Evolutionary conservation across 768 basidiomycete species (phyloP).

Genomic region (Termitomyces heimii): DNA sequence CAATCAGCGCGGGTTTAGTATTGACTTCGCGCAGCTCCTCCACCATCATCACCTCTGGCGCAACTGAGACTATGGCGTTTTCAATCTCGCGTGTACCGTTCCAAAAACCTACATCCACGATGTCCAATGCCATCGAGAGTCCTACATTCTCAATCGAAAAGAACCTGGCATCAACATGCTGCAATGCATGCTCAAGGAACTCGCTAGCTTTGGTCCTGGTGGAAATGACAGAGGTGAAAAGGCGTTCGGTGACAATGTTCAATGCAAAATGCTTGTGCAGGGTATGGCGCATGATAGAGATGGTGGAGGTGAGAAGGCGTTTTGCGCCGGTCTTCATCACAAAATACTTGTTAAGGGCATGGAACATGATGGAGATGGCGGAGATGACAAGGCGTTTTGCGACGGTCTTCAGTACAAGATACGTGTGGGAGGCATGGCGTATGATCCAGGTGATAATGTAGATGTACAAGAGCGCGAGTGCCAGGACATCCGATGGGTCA

Average conservation of each 20-base stretch:
- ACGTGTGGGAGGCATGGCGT: not conserved
- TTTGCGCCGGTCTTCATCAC: not conserved
- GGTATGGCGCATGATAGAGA: too few species aligned
- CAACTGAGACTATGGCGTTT: not conserved
- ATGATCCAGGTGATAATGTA: not conserved
- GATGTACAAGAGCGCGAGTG: not conserved
- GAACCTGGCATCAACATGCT: not conserved
- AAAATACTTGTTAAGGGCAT: not conserved
- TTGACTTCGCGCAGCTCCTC: not conserved
- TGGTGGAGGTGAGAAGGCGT: not conserved
- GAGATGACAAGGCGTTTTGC: not conserved
- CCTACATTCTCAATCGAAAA: not conserved
- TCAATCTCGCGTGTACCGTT: not conserved
- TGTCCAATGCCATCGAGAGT: not conserved
- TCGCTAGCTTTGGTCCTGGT: not conserved
- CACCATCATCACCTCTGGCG: not conserved
- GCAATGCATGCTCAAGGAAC: not conserved
- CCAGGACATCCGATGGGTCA: not conserved
- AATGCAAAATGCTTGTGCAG: not conserved
- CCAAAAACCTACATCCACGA: too few species aligned
- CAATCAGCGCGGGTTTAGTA: not conserved
- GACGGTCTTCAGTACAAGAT: not conserved
- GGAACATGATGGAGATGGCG: not conserved
- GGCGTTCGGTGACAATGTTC: too few species aligned
- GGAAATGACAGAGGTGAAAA: not conserved